Evolutionary conservation across 805 yeast species (phyloP), one percentile per base, ranked within the genome.

Genomic region (Wickerhamiella musiphila): DNA sequence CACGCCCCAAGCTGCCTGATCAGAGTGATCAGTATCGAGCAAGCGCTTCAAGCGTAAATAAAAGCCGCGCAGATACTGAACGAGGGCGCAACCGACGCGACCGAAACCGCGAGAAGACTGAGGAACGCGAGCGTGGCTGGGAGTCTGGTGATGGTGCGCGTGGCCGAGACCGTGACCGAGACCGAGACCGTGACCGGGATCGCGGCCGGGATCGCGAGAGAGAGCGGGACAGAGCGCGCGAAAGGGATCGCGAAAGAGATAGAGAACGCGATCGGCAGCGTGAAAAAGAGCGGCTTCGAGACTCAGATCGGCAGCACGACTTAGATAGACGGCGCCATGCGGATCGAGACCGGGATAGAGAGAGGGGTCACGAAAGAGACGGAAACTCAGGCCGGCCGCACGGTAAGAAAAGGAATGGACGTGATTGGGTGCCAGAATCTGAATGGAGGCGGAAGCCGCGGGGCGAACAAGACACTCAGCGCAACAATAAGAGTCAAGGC

Each of bases 111-210:
- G 4, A 11, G 25, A 11, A 14, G n/a, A 14, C n/a, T 14, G 25
- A 23, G 25, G 25, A 23, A 9, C 25, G 25, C 25, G 25, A 23
- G 15, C 25, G 25, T 7, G 14, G 8, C 25, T 11, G 14, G 15
- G 15, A 18, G 7, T 12, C 10, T 15, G 11, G 18, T 15, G n/a
- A 12, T 9, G 28, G 16, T 6, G 28, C 19, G 3, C 29, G 23
- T 4, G 22, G 15, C 14, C 15, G 18, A 8, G 15, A n/a, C 22
- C 22, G 29, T 4, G 29, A 26, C 4, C 23, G 29, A 6, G 29
- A 18, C 12, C 29, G 29, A 10, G 23, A 26, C 11, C 29, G 29
- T 4, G 29, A 18, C 14, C 29, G 29, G 8, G 26, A 23, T 14
- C 26, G 26, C 13, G 26, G 13, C 26, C 12, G 26, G 18, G 12